Evolutionary conservation across 176 grass and related monocot genomes (phyloP).

Genomic region (Carex pumila): DNA sequence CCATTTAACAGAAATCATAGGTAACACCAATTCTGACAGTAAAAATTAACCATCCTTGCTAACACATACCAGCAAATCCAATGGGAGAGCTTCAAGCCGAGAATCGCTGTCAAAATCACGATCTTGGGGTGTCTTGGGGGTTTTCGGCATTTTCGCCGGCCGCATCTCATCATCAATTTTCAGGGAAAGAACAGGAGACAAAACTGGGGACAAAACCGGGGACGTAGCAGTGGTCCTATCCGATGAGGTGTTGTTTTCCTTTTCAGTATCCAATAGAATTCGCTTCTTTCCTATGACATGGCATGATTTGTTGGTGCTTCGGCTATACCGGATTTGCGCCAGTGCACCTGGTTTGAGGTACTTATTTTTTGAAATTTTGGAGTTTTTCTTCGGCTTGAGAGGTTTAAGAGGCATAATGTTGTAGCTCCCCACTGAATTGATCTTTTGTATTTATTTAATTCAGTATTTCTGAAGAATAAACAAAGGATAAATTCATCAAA

Average conservation of each 20-base stretch:
- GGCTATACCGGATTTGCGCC: constrained; percentile 58
- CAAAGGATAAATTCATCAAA: not conserved
- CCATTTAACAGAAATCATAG: constrained; percentile 17
- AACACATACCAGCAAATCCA: constrained; percentile 69
- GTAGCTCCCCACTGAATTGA: not conserved
- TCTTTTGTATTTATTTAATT: not conserved
- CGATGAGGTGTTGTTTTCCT: constrained; percentile 30
- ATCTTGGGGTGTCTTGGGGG: constrained; percentile 47
- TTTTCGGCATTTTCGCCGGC: constrained; percentile 34
- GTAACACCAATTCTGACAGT: not conserved
- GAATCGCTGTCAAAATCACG: constrained; percentile 43
- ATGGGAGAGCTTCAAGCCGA: constrained; percentile 75
- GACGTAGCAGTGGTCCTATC: constrained; percentile 14
- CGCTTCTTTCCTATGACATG: constrained; percentile 63
- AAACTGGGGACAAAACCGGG: constrained; percentile 28
- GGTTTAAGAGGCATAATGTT: constrained; percentile 26
- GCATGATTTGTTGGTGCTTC: constrained; percentile 52
- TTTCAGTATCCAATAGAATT: constrained; percentile 55
- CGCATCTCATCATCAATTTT: constrained; percentile 30
- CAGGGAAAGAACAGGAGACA: constrained; percentile 31
- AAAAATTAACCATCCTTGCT: not conserved
- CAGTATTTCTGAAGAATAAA: not conserved
- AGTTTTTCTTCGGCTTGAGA: constrained; percentile 58
- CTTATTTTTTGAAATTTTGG: constrained; percentile 59
- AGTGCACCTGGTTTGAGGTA: constrained; percentile 64